Percentiles rank a stretch among this genome's conserved stretches.
These are phyloP conservation scores for Ophiobolus disseminans DNA, from an alignment of 2,329 filamentous ascomycete species.

Conservation along the genomic window DNA sequence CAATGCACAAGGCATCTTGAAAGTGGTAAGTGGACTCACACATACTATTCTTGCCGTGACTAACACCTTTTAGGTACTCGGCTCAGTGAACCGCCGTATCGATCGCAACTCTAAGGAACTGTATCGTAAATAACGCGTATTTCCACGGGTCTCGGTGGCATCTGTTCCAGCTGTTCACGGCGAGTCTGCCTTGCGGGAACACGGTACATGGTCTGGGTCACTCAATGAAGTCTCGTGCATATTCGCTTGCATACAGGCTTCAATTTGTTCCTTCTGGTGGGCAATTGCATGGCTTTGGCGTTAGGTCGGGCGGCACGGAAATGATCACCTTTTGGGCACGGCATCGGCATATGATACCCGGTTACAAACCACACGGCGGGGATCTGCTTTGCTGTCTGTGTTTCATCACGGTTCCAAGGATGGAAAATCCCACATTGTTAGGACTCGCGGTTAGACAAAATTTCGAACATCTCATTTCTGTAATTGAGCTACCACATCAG, in stretches of 20 bases:
- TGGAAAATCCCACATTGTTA: too few relatives aligned
- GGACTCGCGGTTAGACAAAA: neutral
- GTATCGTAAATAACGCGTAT: conserved; percentile 26
- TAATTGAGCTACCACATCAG: too few relatives aligned
- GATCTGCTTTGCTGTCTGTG: neutral
- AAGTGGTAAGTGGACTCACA: too few relatives aligned
- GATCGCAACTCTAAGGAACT: conserved; percentile 57
- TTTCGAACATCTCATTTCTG: too few relatives aligned
- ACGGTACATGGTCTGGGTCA: neutral
- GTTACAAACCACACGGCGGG: neutral
- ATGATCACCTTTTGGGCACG: neutral
- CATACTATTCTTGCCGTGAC: too few relatives aligned
- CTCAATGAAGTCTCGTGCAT: neutral
- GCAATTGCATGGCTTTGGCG: neutral
- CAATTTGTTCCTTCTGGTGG: neutral
- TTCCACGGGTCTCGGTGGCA: neutral
- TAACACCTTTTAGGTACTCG: too few relatives aligned
- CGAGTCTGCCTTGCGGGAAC: conserved; percentile 3
- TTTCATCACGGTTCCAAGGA: neutral
- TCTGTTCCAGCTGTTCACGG: too few relatives aligned
- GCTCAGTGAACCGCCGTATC: conserved; percentile 72
- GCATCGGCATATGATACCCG: conserved; percentile 2
- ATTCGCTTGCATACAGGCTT: neutral
- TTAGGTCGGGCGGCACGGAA: neutral
- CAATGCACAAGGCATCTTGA: conserved; percentile 75